phyloP scores from a whole-genome alignment of 192 early-diverging fungal species.

The Coemansia javaensis region DNA sequence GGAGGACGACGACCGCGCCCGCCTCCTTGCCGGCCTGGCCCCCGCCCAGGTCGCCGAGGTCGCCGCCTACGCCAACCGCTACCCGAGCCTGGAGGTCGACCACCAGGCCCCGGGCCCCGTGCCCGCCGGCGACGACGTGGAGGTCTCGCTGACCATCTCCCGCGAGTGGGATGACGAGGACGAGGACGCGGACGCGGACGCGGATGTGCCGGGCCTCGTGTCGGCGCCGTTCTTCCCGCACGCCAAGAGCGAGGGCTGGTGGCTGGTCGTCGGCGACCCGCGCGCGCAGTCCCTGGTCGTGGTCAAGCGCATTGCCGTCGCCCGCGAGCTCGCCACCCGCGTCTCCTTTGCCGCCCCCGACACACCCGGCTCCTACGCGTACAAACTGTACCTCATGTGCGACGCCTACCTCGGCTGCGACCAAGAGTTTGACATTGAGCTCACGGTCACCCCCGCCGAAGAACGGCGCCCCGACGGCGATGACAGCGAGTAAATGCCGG shows the following conservation, averaged over 20 bases:
- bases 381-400: slow-evolving; percentile 88
- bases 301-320: slow-evolving; percentile 81
- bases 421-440: slow-evolving; percentile 81
- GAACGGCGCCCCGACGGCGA: too few relatives aligned
- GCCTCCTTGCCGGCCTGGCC: slow-evolving; percentile 59
- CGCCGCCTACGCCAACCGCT: slow-evolving; percentile 83
- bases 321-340: slow-evolving; percentile 55
- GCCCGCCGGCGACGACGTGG: slow-evolving; percentile 60
- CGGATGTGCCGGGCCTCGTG: slow-evolving; percentile 66
- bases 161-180: slow-evolving; percentile 78
- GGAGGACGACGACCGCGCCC: slow-evolving; percentile 77
- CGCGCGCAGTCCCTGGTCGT: slow-evolving; percentile 71
- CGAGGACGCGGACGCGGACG: slow-evolving; percentile 52
- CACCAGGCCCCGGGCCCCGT: slow-evolving; percentile 65
- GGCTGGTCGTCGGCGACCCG: slow-evolving; percentile 88
- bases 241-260: slow-evolving; percentile 93
- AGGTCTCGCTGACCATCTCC: slow-evolving; percentile 67
- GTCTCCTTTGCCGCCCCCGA: slow-evolving; percentile 85
- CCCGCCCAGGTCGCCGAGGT: slow-evolving; percentile 61
- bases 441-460: slow-evolving; percentile 47
- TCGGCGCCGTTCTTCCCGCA: slow-evolving; percentile 90
- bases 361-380: slow-evolving; percentile 53
- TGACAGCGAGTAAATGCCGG: too few relatives aligned
- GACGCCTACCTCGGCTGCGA: slow-evolving; percentile 93
- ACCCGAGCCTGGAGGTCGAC: slow-evolving; percentile 85